Percentiles rank a stretch among this genome's conserved stretches.
Evolutionary conservation across 2,329 filamentous ascomycete genomes (phyloP).

Genomic region (Aspergillus fructus): DNA sequence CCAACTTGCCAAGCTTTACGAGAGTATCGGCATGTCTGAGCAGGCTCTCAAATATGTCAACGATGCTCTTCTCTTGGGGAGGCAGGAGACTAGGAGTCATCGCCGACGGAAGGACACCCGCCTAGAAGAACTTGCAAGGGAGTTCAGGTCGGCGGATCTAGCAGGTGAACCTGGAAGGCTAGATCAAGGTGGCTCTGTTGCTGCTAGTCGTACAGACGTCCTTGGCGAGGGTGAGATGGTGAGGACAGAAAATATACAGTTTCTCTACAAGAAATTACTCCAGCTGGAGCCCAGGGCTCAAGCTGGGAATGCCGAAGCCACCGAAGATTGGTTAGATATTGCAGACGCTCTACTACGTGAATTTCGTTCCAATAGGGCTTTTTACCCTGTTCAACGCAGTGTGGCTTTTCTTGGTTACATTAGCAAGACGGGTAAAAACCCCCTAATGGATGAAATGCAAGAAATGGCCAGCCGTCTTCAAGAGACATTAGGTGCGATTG

Average conservation of each 20-base stretch:
- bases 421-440: constrained; percentile 35
- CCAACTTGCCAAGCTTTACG: constrained; percentile 81
- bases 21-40: constrained; percentile 69
- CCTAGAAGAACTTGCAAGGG: constrained; percentile 41
- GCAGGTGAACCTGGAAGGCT: constrained; percentile 10
- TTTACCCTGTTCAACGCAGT: constrained; percentile 57
- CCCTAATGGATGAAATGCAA: constrained; percentile 43
- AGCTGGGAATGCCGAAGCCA: constrained; percentile 49
- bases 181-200: constrained; percentile 14
- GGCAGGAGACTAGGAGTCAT: constrained; percentile 37
- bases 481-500: constrained; percentile 38
- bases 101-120: constrained; percentile 36
- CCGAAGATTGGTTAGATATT: constrained; percentile 59
- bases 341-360: constrained; percentile 59
- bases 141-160: constrained; percentile 33
- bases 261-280: constrained; percentile 47
- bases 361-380: constrained; percentile 59
- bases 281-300: constrained; percentile 51
- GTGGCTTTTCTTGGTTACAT: constrained; percentile 51
- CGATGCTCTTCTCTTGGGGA: constrained; percentile 68
- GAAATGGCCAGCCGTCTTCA: constrained; percentile 47
- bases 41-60: constrained; percentile 75
- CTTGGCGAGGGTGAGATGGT: constrained; percentile 31
- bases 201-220: constrained; percentile 13
- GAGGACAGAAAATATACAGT: constrained; percentile 44